Evolutionary conservation across 139 green algal genomes (phyloP).

Genomic region (Picochlorum sp.): DNA sequence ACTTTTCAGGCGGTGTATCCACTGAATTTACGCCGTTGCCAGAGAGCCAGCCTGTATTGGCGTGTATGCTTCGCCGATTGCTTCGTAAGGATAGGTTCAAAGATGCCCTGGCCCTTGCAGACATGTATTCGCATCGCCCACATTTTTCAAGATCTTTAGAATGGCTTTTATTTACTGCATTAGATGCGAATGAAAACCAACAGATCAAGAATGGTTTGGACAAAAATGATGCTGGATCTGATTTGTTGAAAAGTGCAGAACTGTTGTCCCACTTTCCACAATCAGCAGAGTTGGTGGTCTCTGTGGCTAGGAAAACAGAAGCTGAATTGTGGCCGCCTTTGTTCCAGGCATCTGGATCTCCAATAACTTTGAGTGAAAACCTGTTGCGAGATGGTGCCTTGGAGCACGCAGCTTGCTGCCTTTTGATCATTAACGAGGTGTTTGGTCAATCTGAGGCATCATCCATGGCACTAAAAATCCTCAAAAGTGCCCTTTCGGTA

Average conservation of each 20-base stretch:
- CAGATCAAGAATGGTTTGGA: neutral
- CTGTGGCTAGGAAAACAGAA: conserved; percentile 92
- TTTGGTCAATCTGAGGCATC: conserved; percentile 51
- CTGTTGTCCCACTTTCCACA: conserved; percentile 73
- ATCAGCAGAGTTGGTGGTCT: conserved; percentile 76
- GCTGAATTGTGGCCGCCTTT: conserved; percentile 79
- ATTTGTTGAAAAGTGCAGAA: conserved; percentile 53
- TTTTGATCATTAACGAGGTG: conserved; percentile 71
- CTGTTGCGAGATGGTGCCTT: conserved; percentile 49
- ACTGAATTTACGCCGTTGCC: conserved; percentile 65
- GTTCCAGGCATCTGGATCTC: conserved; percentile 77
- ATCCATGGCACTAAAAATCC: conserved; percentile 48
- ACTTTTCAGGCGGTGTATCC: conserved; percentile 5
- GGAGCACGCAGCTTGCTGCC: conserved; percentile 57
- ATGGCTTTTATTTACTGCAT: conserved; percentile 91
- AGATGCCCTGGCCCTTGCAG: conserved; percentile 53
- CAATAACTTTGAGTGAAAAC: conserved; percentile 48
- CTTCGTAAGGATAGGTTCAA: conserved; percentile 50
- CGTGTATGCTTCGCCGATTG: conserved; percentile 82
- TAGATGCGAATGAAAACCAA: conserved; percentile 63
- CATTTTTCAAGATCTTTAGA: conserved; percentile 86
- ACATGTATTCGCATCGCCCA: conserved; percentile 35
- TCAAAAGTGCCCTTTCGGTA: conserved; percentile 42
- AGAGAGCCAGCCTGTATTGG: conserved; percentile 85
- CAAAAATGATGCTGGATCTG: conserved; percentile 14